Percentiles rank a stretch among this genome's conserved stretches.
phyloP scores from a whole-genome alignment of 352 stramenopile genomes.

The Elongisporangium undulatum region DNA sequence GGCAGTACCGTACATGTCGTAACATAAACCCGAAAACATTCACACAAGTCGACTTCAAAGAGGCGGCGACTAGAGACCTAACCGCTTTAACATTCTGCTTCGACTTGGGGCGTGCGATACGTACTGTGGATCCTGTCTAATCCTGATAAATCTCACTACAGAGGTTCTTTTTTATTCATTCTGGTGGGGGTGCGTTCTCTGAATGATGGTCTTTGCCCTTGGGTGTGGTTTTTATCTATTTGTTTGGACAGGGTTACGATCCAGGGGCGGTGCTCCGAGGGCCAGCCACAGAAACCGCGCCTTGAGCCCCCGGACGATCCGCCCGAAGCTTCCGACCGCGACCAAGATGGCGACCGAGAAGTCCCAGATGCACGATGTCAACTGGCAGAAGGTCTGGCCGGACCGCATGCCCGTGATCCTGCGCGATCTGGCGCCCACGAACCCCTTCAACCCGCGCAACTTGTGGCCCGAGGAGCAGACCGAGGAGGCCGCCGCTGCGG shows the following conservation, averaged over 20 bases:
- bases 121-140: neutral
- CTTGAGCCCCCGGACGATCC: conserved; percentile 1
- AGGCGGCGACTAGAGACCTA: neutral
- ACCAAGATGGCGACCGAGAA: conserved; percentile 59
- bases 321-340: neutral
- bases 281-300: conserved; percentile 1
- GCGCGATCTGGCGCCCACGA: conserved; percentile 75
- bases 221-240: neutral
- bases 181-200: neutral
- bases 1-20: neutral
- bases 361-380: conserved; percentile 80
- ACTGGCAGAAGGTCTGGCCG: conserved; percentile 88
- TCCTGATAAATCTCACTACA: neutral
- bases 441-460: conserved; percentile 85
- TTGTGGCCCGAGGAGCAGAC: conserved; percentile 81
- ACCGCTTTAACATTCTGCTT: neutral
- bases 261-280: neutral
- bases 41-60: neutral
- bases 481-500: conserved; percentile 23
- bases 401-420: conserved; percentile 88
- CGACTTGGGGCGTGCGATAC: neutral
- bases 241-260: neutral
- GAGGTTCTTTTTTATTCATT: neutral
- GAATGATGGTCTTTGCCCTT: no score
- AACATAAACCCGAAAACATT: neutral